Percentiles rank a stretch among this genome's conserved stretches.
Evolutionary conservation across 2,329 filamentous ascomycete genomes (phyloP).

Genomic region (Scedosporium aurantiacum): DNA sequence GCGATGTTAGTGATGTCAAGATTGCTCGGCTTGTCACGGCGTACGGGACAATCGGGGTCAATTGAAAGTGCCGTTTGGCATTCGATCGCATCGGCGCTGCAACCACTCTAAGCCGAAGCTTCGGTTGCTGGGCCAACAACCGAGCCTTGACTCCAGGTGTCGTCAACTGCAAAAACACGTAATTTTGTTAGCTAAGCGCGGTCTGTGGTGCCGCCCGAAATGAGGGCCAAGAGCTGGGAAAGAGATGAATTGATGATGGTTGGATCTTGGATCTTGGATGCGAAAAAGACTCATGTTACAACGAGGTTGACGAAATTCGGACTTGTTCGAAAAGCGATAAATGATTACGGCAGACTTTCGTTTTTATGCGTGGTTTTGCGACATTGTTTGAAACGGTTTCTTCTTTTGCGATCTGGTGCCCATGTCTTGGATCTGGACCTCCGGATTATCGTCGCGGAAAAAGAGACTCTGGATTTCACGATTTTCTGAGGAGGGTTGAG

Average conservation of each 20-base stretch:
- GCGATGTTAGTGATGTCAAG: slow-evolving; percentile 1
- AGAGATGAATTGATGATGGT: too few species aligned
- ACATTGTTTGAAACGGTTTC: neutral
- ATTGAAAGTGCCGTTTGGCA: neutral
- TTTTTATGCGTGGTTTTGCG: neutral
- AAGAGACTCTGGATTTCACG: too few species aligned
- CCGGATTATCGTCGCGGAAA: neutral
- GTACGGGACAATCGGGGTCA: neutral
- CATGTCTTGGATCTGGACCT: neutral
- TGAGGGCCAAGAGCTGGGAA: too few species aligned
- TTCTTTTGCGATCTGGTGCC: neutral
- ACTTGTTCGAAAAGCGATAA: neutral
- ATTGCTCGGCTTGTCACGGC: slow-evolving; percentile 5
- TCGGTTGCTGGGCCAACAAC: slow-evolving; percentile 4
- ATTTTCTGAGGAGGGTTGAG: neutral
- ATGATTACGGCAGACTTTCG: neutral
- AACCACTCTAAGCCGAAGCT: slow-evolving; percentile 9
- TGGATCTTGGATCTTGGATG: too few species aligned
- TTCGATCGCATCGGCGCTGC: neutral
- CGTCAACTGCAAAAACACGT: neutral
- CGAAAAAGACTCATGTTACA: neutral
- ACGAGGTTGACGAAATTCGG: neutral
- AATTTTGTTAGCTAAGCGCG: neutral
- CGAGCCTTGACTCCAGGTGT: neutral
- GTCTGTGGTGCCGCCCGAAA: too few species aligned